Evolutionary conservation across 768 basidiomycete species (phyloP).

Genomic region (Lactarius evosmus): DNA sequence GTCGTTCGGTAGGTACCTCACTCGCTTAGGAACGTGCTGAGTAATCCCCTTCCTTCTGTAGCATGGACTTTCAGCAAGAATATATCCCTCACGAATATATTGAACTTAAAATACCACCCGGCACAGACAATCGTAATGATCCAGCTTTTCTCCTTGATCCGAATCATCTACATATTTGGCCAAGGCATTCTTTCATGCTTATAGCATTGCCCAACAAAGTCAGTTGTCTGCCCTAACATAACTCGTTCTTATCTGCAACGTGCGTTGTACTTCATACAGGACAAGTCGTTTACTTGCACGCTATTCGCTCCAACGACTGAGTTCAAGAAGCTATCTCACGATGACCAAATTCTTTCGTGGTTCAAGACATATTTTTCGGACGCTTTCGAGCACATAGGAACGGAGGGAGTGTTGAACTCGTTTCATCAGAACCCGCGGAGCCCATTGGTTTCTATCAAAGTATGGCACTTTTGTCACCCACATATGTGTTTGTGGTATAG

Average conservation of each 20-base stretch:
- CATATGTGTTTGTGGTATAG: neutral
- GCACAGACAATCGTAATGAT: constrained; percentile 54
- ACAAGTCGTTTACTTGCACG: constrained; percentile 96
- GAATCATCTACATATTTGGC: constrained; percentile 98
- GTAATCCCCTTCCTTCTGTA: constrained; percentile 35
- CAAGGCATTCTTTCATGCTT: constrained; percentile 98
- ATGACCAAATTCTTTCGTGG: constrained; percentile 61
- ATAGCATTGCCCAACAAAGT: constrained; percentile 98
- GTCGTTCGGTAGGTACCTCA: constrained; percentile 68
- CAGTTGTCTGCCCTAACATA: constrained; percentile 36
- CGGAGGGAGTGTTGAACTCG: constrained; percentile 69
- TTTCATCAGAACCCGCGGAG: constrained; percentile 84
- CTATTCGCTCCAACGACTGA: constrained; percentile 83
- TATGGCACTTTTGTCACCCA: constrained; percentile 39
- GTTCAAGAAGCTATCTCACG: constrained; percentile 61
- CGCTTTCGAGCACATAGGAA: constrained; percentile 82
- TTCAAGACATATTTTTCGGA: constrained; percentile 86
- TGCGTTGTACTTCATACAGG: constrained; percentile 41
- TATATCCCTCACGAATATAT: constrained; percentile 96
- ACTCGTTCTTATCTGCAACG: constrained; percentile 24
- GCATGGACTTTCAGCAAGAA: constrained; percentile 93
- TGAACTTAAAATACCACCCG: constrained; percentile 93
- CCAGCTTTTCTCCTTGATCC: constrained; percentile 83
- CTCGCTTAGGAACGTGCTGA: constrained; percentile 33
- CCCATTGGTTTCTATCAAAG: constrained; percentile 90